phyloP scores from a whole-genome alignment of 2,329 filamentous ascomycete genomes.

The Tolypocladium sp. region DNA sequence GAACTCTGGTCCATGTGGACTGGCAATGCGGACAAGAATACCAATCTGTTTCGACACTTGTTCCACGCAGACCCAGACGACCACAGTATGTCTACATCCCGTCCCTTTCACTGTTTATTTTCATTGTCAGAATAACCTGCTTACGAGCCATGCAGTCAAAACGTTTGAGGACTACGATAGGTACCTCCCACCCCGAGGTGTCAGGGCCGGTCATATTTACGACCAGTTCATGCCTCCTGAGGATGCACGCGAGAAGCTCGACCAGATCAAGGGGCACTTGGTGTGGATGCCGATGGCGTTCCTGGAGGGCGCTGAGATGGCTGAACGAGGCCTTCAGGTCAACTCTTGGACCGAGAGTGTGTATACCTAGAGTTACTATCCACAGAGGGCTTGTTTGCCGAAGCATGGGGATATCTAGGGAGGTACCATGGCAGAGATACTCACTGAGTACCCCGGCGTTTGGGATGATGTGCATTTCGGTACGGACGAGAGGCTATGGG shows the following conservation, averaged over 20 bases:
- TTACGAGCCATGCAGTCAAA: conserved; percentile 46
- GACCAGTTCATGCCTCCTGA: conserved; percentile 66
- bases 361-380: conserved; percentile 48
- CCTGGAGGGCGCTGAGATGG: conserved; percentile 76
- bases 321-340: conserved; percentile 76
- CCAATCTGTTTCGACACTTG: conserved; percentile 64
- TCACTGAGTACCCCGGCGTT: not conserved
- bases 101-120: not conserved
- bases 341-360: conserved; percentile 84
- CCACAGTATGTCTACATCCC: conserved; percentile 42
- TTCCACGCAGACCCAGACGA: conserved; percentile 89
- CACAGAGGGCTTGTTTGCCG: not conserved
- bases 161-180: conserved; percentile 84
- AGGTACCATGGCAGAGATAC: not conserved
- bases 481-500: not conserved
- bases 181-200: conserved; percentile 60
- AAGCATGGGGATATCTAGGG: not conserved
- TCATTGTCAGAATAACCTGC: not conserved
- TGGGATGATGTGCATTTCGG: not conserved
- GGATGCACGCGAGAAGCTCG: conserved; percentile 66
- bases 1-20: conserved; percentile 64
- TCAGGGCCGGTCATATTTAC: conserved; percentile 80
- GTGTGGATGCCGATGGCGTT: conserved; percentile 96
- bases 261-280: conserved; percentile 75
- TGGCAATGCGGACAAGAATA: conserved; percentile 58